Conservation (phyloP, 2,329 filamentous ascomycete species). For the Xylariaceae sp. region DNA sequence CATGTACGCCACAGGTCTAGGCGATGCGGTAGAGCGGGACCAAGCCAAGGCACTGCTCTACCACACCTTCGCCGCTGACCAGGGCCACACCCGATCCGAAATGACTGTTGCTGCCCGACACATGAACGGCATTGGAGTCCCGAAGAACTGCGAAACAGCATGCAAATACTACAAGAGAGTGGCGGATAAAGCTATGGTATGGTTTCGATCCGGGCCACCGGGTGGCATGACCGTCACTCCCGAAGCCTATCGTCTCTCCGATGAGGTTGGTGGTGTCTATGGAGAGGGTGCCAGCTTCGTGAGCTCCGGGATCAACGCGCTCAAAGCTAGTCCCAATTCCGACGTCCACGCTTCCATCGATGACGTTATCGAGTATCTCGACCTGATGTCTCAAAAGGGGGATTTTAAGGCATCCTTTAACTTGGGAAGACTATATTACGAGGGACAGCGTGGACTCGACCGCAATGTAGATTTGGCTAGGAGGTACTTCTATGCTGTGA, state of each 20-base stretch:
- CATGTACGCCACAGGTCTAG: slow-evolving; percentile 92
- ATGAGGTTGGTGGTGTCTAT: slow-evolving; percentile 88
- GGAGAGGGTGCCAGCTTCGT: slow-evolving; percentile 90
- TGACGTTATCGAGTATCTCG: slow-evolving; percentile 90
- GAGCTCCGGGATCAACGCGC: slow-evolving; percentile 80
- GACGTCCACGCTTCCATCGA: slow-evolving; percentile 83
- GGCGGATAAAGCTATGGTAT: slow-evolving; percentile 86
- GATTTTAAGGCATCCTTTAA: slow-evolving; percentile 85
- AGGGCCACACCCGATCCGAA: slow-evolving; percentile 78
- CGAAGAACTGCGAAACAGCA: slow-evolving; percentile 80
- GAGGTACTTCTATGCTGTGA: slow-evolving; percentile 76
- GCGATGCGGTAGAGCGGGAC: slow-evolving; percentile 73
- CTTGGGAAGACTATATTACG: slow-evolving; percentile 81
- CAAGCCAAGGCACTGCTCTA: slow-evolving; percentile 91
- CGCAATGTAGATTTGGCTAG: slow-evolving; percentile 70
- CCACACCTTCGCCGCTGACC: slow-evolving; percentile 86
- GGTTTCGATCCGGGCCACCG: slow-evolving; percentile 84
- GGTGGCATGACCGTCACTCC: slow-evolving; percentile 75
- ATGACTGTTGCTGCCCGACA: slow-evolving; percentile 92
- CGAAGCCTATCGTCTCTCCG: slow-evolving; percentile 81
- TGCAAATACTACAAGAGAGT: slow-evolving; percentile 88
- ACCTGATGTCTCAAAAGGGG: slow-evolving; percentile 84
- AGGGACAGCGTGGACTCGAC: slow-evolving; percentile 72
- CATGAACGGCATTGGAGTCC: slow-evolving; percentile 77
- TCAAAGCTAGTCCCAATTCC: slow-evolving; percentile 67